A percentile compares a stretch with the other conserved stretches of the same genome.
Evolutionary conservation across 2,329 filamentous ascomycete genomes (phyloP).

Genomic region (Ophiocordyceps camponoti-saundersi): DNA sequence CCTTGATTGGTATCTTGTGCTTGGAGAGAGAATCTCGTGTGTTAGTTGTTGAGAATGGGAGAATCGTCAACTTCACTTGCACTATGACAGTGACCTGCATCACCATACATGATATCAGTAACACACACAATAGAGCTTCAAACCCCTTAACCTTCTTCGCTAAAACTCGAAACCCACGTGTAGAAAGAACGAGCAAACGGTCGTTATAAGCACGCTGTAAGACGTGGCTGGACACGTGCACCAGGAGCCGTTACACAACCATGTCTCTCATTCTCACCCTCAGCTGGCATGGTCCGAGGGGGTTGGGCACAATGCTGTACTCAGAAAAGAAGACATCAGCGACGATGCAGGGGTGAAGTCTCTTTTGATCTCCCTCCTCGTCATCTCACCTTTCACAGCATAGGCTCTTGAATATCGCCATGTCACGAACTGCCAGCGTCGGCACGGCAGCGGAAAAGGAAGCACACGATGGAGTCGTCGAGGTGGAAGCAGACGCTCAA

Average conservation of each 20-base stretch:
- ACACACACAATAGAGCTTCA: not conserved
- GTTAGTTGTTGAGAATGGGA: no score
- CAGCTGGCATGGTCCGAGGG: not conserved
- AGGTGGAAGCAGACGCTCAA: constrained; percentile 11
- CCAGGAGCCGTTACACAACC: not conserved
- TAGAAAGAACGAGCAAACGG: no score
- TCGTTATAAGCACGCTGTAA: not conserved
- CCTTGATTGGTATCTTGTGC: no score
- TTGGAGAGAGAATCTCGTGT: no score
- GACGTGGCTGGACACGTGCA: not conserved
- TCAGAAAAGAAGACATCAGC: not conserved
- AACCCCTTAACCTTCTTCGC: no score
- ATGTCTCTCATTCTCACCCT: not conserved
- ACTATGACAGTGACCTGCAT: not conserved
- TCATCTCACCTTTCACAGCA: not conserved
- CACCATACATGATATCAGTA: not conserved
- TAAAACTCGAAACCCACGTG: no score
- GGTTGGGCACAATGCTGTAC: not conserved
- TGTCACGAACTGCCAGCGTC: not conserved
- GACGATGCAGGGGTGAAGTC: no score
- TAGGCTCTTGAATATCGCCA: not conserved
- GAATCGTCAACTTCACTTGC: no score
- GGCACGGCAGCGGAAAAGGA: constrained; percentile 3
- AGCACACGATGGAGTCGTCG: constrained; percentile 6
- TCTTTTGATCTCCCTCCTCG: no score